Conservation (phyloP, 1,284 basidiomycete species). For the Coniophora puteana region DNA sequence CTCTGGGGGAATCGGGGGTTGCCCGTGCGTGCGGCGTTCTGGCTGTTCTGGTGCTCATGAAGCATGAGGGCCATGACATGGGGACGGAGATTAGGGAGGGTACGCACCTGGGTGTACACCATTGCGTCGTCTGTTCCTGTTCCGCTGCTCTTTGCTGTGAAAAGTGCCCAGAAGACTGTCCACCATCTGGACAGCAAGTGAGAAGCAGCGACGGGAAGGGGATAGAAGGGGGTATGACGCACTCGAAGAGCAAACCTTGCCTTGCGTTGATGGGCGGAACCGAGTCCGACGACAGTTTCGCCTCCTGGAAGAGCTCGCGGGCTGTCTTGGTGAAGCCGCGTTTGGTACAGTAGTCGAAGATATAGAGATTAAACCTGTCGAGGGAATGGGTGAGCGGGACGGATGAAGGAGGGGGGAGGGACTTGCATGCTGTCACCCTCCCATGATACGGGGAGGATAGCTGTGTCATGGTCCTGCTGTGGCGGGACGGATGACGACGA, state of each 20-base stretch:
- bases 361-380: constrained; percentile 87
- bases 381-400: constrained; percentile 2
- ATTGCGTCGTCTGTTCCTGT: constrained; percentile 63
- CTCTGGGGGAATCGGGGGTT: constrained; percentile 16
- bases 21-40: constrained; percentile 26
- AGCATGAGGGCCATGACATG: constrained; percentile 10
- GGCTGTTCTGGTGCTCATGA: constrained; percentile 36
- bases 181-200: constrained; percentile 58
- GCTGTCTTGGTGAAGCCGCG: constrained; percentile 72
- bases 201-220: not conserved
- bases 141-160: constrained; percentile 69
- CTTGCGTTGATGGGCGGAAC: constrained; percentile 74
- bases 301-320: constrained; percentile 57
- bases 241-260: constrained; percentile 81
- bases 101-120: constrained; percentile 62
- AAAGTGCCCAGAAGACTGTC: constrained; percentile 83
- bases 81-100: constrained; percentile 4
- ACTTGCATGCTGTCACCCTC: constrained; percentile 51
- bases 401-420: constrained; percentile 6
- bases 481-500: constrained; percentile 17
- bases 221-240: constrained; percentile 28
- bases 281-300: constrained; percentile 55
- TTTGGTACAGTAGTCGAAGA: constrained; percentile 77
- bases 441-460: constrained; percentile 33
- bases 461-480: constrained; percentile 7